Evolutionary conservation across 192 early-diverging fungal species (phyloP).

Genomic region (Globomyces pollinis-pini): DNA sequence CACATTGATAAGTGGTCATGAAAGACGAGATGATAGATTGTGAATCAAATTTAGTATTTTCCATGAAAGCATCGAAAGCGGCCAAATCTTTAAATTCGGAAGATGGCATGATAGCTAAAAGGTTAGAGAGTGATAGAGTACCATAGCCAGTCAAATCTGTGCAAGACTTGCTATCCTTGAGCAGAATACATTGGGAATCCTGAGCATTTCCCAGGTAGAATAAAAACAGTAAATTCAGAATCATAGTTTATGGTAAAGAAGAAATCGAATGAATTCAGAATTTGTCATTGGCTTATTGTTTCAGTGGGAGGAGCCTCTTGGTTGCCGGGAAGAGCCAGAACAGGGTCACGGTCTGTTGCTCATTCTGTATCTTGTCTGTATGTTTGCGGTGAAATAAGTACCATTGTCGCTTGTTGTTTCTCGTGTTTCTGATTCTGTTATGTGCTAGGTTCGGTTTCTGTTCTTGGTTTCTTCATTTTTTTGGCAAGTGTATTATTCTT

Average conservation of each 20-base stretch:
- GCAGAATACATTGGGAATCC: neutral
- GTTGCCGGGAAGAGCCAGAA: neutral
- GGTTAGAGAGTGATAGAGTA: neutral
- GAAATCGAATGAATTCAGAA: neutral
- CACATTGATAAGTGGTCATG: neutral
- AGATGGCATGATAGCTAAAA: neutral
- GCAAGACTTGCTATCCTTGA: neutral
- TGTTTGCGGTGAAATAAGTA: neutral
- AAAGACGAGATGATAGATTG: neutral
- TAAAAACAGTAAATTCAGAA: neutral
- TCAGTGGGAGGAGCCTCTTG: neutral
- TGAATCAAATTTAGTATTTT: neutral
- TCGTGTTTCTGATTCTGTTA: too few relatives aligned
- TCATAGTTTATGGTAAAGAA: neutral
- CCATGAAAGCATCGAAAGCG: neutral
- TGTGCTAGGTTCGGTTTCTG: too few relatives aligned
- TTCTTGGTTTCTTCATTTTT: too few relatives aligned
- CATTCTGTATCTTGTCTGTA: neutral
- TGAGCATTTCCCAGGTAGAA: neutral
- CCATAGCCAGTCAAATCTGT: neutral
- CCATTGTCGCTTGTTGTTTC: too few relatives aligned
- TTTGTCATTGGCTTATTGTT: neutral
- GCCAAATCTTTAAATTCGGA: slow-evolving; percentile 2
- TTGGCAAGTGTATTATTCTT: too few relatives aligned
- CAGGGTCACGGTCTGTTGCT: neutral